Conservation (phyloP, 345 rosid species). For the Dovyalis caffra region DNA sequence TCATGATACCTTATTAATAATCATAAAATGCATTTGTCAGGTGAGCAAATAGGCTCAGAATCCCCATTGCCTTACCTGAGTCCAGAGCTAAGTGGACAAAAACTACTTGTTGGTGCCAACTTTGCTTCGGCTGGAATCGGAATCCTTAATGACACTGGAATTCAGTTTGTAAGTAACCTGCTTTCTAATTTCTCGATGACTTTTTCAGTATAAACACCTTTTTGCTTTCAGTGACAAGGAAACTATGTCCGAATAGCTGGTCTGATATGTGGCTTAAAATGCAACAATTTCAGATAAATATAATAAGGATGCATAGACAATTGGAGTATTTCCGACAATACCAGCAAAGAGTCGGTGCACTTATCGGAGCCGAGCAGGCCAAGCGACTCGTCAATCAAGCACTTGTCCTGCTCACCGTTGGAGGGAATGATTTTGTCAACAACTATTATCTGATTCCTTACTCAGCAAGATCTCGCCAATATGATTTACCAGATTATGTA, state of each 20-base stretch:
- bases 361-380: conserved; percentile 46
- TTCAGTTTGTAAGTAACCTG: conserved; percentile 47
- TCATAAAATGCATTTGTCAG: conserved; percentile 28
- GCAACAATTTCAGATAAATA: conserved; percentile 46
- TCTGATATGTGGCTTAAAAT: neutral
- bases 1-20: neutral
- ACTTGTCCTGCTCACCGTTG: conserved; percentile 50
- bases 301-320: conserved; percentile 64
- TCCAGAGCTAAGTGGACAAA: conserved; percentile 55
- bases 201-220: neutral
- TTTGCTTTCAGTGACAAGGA: neutral
- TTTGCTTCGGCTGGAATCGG: conserved; percentile 94
- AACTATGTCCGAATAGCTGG: neutral
- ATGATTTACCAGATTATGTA: conserved; percentile 42
- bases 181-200: neutral
- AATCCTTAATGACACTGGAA: conserved; percentile 66
- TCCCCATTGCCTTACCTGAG: conserved; percentile 69
- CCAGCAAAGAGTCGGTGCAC: conserved; percentile 45
- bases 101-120: conserved; percentile 71
- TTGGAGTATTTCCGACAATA: conserved; percentile 57
- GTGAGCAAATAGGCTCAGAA: conserved; percentile 54
- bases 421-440: conserved; percentile 71
- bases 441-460: conserved; percentile 52
- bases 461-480: conserved; percentile 54
- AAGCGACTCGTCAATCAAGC: conserved; percentile 48